Evolutionary conservation across 345 rosid species (phyloP).

Genomic region (Syzygium aqueum): DNA sequence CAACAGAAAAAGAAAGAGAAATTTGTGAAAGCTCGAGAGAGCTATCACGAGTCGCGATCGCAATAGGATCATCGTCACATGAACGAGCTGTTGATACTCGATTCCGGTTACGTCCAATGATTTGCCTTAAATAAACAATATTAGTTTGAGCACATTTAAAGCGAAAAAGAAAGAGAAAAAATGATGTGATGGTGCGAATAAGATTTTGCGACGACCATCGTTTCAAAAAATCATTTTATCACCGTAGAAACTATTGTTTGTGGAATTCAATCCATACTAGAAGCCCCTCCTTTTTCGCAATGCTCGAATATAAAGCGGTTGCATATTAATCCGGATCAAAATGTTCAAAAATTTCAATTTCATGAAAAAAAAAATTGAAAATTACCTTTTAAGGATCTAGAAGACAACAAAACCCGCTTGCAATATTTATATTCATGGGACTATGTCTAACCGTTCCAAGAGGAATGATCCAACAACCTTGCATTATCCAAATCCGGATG

Average conservation of each 20-base stretch:
- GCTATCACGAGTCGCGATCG: accelerated
- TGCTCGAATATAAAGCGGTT: background rate
- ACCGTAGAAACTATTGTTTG: background rate
- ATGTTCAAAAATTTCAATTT: background rate
- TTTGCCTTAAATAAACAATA: background rate
- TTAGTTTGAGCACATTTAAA: background rate
- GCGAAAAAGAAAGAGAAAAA: background rate
- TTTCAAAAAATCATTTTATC: background rate
- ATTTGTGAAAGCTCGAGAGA: background rate
- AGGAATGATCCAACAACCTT: background rate
- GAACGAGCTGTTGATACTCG: background rate
- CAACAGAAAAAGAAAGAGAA: background rate
- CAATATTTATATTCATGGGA: background rate
- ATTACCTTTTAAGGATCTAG: accelerated
- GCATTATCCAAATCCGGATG: background rate
- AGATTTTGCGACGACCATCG: background rate
- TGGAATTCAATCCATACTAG: background rate
- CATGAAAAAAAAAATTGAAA: background rate
- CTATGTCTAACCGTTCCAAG: accelerated
- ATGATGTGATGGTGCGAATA: background rate
- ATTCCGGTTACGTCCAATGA: accelerated
- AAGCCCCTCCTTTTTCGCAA: background rate
- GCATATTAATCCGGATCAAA: background rate
- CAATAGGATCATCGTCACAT: too few species aligned
- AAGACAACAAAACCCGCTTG: background rate